A percentile compares a stretch with the other conserved stretches of the same genome.
These are phyloP conservation scores for Noccaea bulbosa DNA, from an alignment of 345 rosid genomes.

Conservation along the genomic window DNA sequence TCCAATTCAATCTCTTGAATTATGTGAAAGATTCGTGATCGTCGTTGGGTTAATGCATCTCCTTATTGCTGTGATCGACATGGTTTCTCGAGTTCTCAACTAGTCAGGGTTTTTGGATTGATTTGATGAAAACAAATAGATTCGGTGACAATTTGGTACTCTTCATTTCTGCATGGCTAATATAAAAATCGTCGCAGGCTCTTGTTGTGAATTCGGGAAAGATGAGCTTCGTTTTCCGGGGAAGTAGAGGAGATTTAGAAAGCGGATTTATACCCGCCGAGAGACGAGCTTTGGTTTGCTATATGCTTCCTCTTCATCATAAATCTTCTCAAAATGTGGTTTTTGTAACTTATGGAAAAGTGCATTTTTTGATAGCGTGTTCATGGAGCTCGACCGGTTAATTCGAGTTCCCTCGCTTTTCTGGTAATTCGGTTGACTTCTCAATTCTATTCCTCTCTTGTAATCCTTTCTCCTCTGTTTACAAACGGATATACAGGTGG, in stretches of 20 bases:
- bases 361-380: constrained; percentile 58
- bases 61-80: constrained; percentile 12
- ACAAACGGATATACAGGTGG: too few relatives aligned
- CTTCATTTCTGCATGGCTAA: constrained; percentile 15
- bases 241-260: constrained; percentile 85
- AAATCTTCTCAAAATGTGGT: background rate
- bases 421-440: constrained; percentile 50
- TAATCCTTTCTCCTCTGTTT: background rate
- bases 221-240: constrained; percentile 90
- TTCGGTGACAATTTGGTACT: constrained; percentile 1
- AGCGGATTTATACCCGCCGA: constrained; percentile 76
- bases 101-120: background rate
- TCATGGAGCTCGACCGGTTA: constrained; percentile 83
- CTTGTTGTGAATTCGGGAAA: constrained; percentile 23
- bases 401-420: constrained; percentile 84
- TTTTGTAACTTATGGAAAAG: constrained; percentile 22
- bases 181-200: constrained; percentile 34
- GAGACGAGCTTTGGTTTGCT: constrained; percentile 68
- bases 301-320: constrained; percentile 8
- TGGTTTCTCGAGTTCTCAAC: constrained; percentile 15
- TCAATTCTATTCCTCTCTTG: background rate
- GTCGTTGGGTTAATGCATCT: background rate
- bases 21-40: constrained; percentile 8
- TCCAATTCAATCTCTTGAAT: too few relatives aligned
- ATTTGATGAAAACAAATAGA: constrained; percentile 14